Evolutionary conservation across 805 yeast species (phyloP).

Genomic region (Deakozyma indianensis): DNA sequence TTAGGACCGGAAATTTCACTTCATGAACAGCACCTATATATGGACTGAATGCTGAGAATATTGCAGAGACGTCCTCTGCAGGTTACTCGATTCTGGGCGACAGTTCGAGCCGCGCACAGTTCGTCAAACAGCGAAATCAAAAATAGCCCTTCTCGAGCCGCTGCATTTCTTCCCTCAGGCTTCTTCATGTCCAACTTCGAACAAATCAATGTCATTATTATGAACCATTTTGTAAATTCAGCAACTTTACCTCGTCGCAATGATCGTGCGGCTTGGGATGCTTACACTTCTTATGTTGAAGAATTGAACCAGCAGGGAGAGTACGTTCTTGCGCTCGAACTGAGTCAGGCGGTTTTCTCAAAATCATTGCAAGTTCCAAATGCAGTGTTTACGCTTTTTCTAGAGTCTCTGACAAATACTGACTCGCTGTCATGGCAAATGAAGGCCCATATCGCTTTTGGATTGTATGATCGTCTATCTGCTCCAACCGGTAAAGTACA

Average conservation of each 20-base stretch:
- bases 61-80: no score
- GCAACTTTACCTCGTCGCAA: background rate
- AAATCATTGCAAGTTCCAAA: background rate
- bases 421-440: background rate
- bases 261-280: background rate
- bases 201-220: background rate
- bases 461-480: background rate
- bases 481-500: background rate
- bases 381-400: background rate
- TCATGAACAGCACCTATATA: no score
- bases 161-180: background rate
- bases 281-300: background rate
- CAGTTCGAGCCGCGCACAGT: no score
- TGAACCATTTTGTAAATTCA: background rate
- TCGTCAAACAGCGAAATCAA: no score
- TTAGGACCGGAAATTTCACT: no score
- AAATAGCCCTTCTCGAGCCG: background rate
- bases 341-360: background rate
- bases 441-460: constrained; percentile 1
- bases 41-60: no score
- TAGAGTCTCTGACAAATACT: background rate
- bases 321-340: background rate
- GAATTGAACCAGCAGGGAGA: background rate
- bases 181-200: background rate
- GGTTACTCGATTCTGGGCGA: no score